Conservation (phyloP, 768 basidiomycete genomes). For the Mycena galopus region DNA sequence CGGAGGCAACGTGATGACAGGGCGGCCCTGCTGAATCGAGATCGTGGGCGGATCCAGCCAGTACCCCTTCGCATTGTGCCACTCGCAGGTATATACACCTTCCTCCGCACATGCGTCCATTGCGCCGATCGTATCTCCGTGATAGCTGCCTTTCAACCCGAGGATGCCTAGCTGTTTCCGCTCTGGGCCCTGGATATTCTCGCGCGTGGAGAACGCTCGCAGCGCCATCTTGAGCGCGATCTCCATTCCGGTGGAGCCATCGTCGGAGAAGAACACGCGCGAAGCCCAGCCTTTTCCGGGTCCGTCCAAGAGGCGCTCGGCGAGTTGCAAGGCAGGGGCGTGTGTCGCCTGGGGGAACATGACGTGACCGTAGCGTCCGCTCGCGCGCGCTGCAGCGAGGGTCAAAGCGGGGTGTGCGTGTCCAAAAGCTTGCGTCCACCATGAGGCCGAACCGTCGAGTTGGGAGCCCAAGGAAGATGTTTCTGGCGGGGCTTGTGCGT, state of each 20-base stretch:
- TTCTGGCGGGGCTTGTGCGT: conserved; percentile 43
- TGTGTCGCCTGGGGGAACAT: conserved; percentile 94
- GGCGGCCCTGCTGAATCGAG: conserved; percentile 70
- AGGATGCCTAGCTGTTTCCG: conserved; percentile 78
- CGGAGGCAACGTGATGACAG: conserved; percentile 67
- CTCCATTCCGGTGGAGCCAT: conserved; percentile 97
- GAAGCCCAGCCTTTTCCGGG: conserved; percentile 94
- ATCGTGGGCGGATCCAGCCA: conserved; percentile 95
- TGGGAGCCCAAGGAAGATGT: conserved; percentile 66
- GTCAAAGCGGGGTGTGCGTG: conserved; percentile 84
- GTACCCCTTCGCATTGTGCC: conserved; percentile 92
- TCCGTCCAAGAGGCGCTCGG: conserved; percentile 83
- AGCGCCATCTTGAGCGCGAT: conserved; percentile 98
- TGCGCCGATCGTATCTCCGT: conserved; percentile 96
- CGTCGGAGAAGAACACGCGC: conserved; percentile 93
- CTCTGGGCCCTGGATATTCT: conserved; percentile 51
- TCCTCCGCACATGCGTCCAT: conserved; percentile 94
- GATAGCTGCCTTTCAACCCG: conserved; percentile 93
- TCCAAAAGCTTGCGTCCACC: conserved; percentile 97
- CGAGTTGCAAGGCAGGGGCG: conserved; percentile 85
- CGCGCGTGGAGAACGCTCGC: conserved; percentile 67
- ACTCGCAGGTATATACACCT: conserved; percentile 94
- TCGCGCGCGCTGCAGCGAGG: conserved; percentile 88
- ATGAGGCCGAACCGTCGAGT: conserved; percentile 94
- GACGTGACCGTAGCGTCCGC: conserved; percentile 96